Conservation (phyloP, 2,329 filamentous ascomycete species). For the Botrytis pseudocinerea region DNA sequence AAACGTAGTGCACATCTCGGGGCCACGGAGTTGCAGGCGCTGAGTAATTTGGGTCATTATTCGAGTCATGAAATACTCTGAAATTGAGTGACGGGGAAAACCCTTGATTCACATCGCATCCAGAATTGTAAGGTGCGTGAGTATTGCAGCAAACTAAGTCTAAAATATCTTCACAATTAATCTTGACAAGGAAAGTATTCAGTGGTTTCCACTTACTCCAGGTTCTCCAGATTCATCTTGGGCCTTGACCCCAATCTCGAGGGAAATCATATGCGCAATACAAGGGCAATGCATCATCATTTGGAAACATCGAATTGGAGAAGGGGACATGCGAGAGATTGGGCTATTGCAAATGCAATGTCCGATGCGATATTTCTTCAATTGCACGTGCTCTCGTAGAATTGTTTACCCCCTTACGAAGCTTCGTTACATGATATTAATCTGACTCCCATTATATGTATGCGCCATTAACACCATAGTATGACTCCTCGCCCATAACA, state of each 20-base stretch:
- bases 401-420: not conserved
- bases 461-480: slow-evolving; percentile 13
- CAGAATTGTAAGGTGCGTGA: not conserved
- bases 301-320: too few relatives aligned
- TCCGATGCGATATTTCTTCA: not conserved
- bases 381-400: not conserved
- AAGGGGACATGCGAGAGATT: not conserved
- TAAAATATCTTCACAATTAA: not conserved
- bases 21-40: not conserved
- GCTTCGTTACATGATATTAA: not conserved
- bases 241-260: not conserved
- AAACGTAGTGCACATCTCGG: slow-evolving; percentile 5
- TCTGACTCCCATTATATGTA: not conserved
- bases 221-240: not conserved
- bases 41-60: not conserved
- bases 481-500: not conserved
- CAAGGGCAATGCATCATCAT: not conserved
- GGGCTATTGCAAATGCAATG: not conserved
- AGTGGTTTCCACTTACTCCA: not conserved
- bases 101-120: not conserved
- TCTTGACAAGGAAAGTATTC: not conserved
- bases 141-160: not conserved
- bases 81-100: not conserved
- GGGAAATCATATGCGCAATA: too few relatives aligned
- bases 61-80: not conserved